Conservation (phyloP, 495 filamentous ascomycete genomes). For the Poronia punctata region DNA sequence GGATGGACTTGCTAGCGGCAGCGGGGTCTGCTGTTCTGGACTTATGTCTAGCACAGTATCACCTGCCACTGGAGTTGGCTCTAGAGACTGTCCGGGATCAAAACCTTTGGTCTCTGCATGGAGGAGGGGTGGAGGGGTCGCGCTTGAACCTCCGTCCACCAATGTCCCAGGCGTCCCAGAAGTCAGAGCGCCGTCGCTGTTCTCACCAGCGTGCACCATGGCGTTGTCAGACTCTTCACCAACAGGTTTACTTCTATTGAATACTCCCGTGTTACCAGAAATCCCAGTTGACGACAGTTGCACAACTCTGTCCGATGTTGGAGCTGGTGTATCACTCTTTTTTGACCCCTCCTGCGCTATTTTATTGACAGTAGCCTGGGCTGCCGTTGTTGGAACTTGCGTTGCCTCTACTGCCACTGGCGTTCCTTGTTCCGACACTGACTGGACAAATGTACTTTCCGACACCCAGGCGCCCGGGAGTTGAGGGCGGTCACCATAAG, state of each 20-base stretch:
- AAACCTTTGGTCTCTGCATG: constrained; percentile 14
- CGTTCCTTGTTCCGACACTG: constrained; percentile 18
- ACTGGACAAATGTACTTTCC: constrained; percentile 38
- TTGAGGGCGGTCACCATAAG: constrained; percentile 35
- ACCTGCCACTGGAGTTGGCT: not conserved
- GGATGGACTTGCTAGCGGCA: constrained; percentile 11
- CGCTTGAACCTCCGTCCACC: constrained; percentile 10
- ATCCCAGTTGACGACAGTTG: not conserved
- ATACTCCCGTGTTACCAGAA: not conserved
- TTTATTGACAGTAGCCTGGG: constrained; percentile 8
- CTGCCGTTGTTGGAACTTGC: constrained; percentile 2
- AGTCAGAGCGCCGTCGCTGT: constrained; percentile 13
- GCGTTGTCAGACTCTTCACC: constrained; percentile 3
- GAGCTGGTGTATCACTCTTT: constrained; percentile 17
- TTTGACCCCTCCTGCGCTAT: too few relatives aligned
- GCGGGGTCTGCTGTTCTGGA: not conserved
- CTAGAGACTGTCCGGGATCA: not conserved
- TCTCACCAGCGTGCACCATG: too few relatives aligned
- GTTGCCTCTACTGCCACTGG: constrained; percentile 13
- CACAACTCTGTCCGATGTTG: constrained; percentile 11
- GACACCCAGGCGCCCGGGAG: constrained; percentile 62
- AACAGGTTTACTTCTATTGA: constrained; percentile 1
- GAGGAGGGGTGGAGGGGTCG: constrained; percentile 15
- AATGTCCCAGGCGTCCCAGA: constrained; percentile 14
- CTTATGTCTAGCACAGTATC: not conserved